Evolutionary conservation across 495 filamentous ascomycete genomes (phyloP), one percentile per base, ranked within the genome.

Genomic region (Penicillium subrubescens): DNA sequence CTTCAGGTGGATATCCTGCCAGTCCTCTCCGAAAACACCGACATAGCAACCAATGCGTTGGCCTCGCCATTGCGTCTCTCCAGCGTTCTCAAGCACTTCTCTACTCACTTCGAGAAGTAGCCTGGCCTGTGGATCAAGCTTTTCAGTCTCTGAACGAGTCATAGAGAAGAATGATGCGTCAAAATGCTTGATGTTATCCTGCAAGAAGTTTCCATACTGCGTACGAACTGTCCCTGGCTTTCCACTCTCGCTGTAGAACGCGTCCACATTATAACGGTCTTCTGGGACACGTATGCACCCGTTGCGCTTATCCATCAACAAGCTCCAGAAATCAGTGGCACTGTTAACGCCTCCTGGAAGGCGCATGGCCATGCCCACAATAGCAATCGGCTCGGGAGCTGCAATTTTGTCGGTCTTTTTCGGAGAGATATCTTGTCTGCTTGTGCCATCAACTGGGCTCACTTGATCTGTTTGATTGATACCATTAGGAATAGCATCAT

Each of bases 71-170:
- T 71, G 56, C 1, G 65, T 67, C 60, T 80, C 76, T 4, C 86
- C 86, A 0, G 79, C 77, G 56, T 72, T 76, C 51, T 81, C 79
- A 1, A 81, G 39, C 29, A 69, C 70, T 41, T 81, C 78, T 25
- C 59, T 68, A 0, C 79, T 71, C 1, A 81, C 77, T 62, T 90
- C 86, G 0, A 89, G 73, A 0, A 90, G 68, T 12, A 82, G 71
- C 0, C 87, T 67, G 60, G 88, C 86, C 35, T 87, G 82, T 0
- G 88, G 88, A 62, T 89, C 87, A 73, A 87, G 78, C 2, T 62
- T 61, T 61, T 80, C 81, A 6, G 79, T 80, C 57, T 88, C 84
- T 0, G 29, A 56, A 14, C 67, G 62, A 3, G 70, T 74, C 59
- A 85, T 75, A 0, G 66, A 66, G 59, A 87, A 82, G 58, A 71